Base-by-base conservation (phyloP, 129 eudicot species). In the Saposhnikovia divaricata region DNA sequence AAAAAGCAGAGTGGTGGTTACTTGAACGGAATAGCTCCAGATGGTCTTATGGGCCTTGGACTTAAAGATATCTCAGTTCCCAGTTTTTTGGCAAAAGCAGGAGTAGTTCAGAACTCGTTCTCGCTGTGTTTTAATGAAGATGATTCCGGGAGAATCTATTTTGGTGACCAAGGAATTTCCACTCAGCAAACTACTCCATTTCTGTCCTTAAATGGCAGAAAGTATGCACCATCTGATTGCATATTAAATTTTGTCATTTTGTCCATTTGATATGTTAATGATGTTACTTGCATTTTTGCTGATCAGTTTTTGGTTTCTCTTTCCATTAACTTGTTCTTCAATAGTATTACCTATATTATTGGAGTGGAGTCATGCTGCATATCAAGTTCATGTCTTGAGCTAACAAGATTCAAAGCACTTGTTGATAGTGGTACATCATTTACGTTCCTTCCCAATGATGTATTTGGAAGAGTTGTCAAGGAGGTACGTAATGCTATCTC, bases 401-500 rank as follows among this genome's bases (percentile, higher is more conserved):
- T 87, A 72, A 90, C 99, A 51, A 85, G 81, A 48, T 87, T 92
- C 79, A 81, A 82, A 70, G 88, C 93, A 79, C 85, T 89, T 25
- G 87, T 96, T 55, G 99, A 96, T 80, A 96, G 98, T 87, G 99
- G 99, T 69, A 75, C 99, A 45, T 86, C 98, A 50, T 96, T 96
- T 84, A 90, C 99, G 6, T 84, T 76, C 77, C 91, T 96, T 59
- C 98, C 99, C 27, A 76, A 31, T 70, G 80, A 77, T 79, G 82
- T 88, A 65, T 96, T 84, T 82, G 83, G 82, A 78, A 77, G 77
- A 80, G 88, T 96, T 85, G 96, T 82, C 76, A 84, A 86, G 66
- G 97, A 90, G 93, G 99, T 96, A 85, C 3, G 28, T 42, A 21
- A n/a, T 44, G 77, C 55, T 21, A 11, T 25, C 38, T 85, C 59